Base-by-base conservation (phyloP, 495 filamentous ascomycete genomes). In the Oidiodendron maius region DNA sequence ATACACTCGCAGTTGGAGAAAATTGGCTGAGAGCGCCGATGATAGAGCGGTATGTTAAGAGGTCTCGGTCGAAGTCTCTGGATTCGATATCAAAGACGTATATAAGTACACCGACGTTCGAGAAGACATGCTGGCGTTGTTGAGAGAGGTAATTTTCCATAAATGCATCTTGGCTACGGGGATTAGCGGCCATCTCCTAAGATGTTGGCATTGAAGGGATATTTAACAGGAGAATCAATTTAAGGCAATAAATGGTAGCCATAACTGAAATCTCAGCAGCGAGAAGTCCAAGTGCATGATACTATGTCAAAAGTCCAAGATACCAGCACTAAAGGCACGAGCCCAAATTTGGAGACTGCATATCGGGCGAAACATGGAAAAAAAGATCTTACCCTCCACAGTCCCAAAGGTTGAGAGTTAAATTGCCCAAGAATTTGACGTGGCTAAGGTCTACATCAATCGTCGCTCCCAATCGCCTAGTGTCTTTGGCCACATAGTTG, bases 31-130 rank as follows among this genome's bases (percentile, higher is more conserved):
- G 73, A 0, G 93, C 93, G 43, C 80, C 72, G 59, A 96, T 88
- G 61, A 96, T 89, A 48, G 83, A 79, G 45, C 77, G 81, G 68
- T 96, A 98, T 30, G 86, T 93, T 44, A 89, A 79, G 38, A 96
- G 78, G 64, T 97, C 94, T 49, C 88, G 81, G 17, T 89, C 85
- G 53, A 95, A 88, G 60, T 96, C 93, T 55, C 88, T 83, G 18
- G 87, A 94, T 63, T 96, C 93, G 51, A 96, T 91, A 63, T 98
- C 93, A 68, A 98, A 98, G 61, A 98, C 94, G 71, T 96, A 98
- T 70, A 98, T 98, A 10, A 98, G 76, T 51, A 97, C 91, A 16
- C 91, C 93, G 45, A 98, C 93, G 66, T 89, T 89, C 59, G 82
- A 84, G 75, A 98, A 98, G 67, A 97, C 91, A 70, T 96, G 91